Percentiles rank a stretch among this genome's conserved stretches.
Evolutionary conservation across 2,329 filamentous ascomycete genomes (phyloP).

Genomic region (Thelonectria discophora): DNA sequence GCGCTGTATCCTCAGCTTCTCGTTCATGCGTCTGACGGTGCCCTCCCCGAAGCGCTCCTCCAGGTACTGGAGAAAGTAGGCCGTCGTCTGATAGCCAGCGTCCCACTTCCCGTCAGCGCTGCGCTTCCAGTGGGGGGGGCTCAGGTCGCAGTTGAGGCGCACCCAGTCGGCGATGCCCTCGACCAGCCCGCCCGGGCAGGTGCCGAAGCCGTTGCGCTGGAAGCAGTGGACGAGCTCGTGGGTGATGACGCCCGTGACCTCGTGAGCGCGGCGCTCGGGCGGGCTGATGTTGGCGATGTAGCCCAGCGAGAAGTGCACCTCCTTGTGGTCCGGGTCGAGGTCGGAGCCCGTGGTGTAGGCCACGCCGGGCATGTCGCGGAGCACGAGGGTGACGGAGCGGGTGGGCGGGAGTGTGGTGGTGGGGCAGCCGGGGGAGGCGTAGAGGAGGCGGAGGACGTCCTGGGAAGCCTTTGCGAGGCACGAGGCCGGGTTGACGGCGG

Average conservation of each 20-base stretch:
- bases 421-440: conserved; percentile 58
- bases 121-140: conserved; percentile 84
- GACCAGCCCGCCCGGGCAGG: conserved; percentile 78
- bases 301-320: conserved; percentile 84
- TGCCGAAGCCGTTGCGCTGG: conserved; percentile 75
- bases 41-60: conserved; percentile 71
- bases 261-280: conserved; percentile 56
- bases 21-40: conserved; percentile 71
- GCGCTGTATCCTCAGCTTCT: conserved; percentile 67
- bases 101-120: conserved; percentile 75
- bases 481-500: conserved; percentile 67
- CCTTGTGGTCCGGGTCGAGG: conserved; percentile 86
- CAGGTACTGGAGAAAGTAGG: conserved; percentile 88
- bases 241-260: conserved; percentile 84
- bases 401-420: conserved; percentile 66
- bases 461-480: conserved; percentile 70
- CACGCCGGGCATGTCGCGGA: conserved; percentile 82
- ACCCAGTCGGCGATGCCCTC: conserved; percentile 97
- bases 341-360: conserved; percentile 87
- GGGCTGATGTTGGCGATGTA: conserved; percentile 69
- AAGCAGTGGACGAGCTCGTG: conserved; percentile 97
- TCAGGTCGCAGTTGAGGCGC: conserved; percentile 74
- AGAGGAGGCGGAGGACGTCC: conserved; percentile 77
- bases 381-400: conserved; percentile 83
- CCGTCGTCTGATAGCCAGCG: conserved; percentile 88